Percentiles rank a stretch among this genome's conserved stretches.
Conservation (phyloP, 768 basidiomycete genomes). For the Boletus reticulatus region DNA sequence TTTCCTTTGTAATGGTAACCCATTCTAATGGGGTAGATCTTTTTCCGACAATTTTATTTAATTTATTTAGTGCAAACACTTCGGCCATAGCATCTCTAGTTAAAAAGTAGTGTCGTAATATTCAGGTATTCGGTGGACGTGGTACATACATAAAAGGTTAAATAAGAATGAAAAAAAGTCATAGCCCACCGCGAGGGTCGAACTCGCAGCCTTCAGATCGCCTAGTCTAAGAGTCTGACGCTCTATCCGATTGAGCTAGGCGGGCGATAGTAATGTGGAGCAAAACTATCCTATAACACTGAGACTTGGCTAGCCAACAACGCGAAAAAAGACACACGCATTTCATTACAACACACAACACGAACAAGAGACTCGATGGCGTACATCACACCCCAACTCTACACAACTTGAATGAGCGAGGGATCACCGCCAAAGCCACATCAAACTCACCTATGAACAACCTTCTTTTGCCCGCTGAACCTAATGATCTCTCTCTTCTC, state of each 20-base stretch:
- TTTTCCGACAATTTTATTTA: too few relatives aligned
- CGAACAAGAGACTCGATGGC: not conserved
- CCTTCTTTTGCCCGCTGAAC: constrained; percentile 61
- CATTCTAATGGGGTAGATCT: too few relatives aligned
- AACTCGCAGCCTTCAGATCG: constrained; percentile 63
- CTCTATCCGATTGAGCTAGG: constrained; percentile 71
- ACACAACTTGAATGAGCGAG: constrained; percentile 6
- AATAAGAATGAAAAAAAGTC: not conserved
- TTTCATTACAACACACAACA: constrained; percentile 2
- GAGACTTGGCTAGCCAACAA: not conserved
- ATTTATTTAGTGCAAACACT: too few relatives aligned
- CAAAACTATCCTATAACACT: not conserved
- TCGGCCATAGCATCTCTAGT: too few relatives aligned
- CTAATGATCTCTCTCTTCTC: constrained; percentile 96
- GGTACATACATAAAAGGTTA: too few relatives aligned
- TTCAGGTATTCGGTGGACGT: too few relatives aligned
- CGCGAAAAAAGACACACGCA: too few relatives aligned
- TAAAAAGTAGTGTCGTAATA: too few relatives aligned
- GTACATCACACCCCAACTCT: constrained; percentile 31
- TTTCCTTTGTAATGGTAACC: too few relatives aligned
- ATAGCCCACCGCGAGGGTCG: constrained; percentile 64
- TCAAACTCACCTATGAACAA: constrained; percentile 44
- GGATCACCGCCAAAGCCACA: not conserved
- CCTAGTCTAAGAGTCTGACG: constrained; percentile 59
- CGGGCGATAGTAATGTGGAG: constrained; percentile 33